Percentiles rank a stretch among this genome's conserved stretches.
These are phyloP conservation scores for Ashbya aceris DNA, from an alignment of 1,139 yeast species.

Conservation along the genomic window DNA sequence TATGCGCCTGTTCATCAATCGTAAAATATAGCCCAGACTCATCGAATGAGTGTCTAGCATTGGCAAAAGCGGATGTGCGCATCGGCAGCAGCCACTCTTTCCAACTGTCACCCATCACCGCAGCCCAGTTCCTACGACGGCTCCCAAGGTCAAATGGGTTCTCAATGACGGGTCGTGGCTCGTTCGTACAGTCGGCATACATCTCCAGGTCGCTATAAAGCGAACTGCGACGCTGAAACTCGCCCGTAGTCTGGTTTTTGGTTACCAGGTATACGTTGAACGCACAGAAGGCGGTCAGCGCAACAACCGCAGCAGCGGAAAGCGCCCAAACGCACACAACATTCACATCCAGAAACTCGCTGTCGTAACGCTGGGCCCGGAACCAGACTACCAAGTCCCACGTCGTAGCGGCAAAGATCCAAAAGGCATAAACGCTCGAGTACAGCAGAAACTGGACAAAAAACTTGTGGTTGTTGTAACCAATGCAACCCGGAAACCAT, in stretches of 20 bases:
- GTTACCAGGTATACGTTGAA: constrained; percentile 55
- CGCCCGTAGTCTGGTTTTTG: constrained; percentile 72
- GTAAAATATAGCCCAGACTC: constrained; percentile 46
- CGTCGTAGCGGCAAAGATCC: constrained; percentile 36
- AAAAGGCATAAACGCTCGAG: constrained; percentile 40
- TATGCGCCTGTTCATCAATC: constrained; percentile 38
- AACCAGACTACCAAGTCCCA: constrained; percentile 44
- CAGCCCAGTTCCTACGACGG: constrained; percentile 45
- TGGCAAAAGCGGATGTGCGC: constrained; percentile 24
- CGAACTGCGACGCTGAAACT: constrained; percentile 55
- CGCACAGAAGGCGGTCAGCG: constrained; percentile 49
- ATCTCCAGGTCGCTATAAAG: constrained; percentile 40
- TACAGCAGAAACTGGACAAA: constrained; percentile 68
- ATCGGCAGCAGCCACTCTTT: constrained; percentile 69
- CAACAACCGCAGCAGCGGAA: constrained; percentile 52
- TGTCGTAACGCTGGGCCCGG: constrained; percentile 32
- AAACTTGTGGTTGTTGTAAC: constrained; percentile 67
- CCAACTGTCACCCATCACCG: constrained; percentile 63
- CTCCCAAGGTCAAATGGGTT: constrained; percentile 73
- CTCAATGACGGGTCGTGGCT: constrained; percentile 37
- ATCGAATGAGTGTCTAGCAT: constrained; percentile 24
- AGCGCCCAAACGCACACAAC: constrained; percentile 52
- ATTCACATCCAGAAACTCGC: constrained; percentile 45
- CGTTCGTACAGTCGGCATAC: constrained; percentile 33
- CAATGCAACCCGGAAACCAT: constrained; percentile 89